Base-by-base conservation (phyloP, 208 protist genomes). In the Leishmania turanica region DNA sequence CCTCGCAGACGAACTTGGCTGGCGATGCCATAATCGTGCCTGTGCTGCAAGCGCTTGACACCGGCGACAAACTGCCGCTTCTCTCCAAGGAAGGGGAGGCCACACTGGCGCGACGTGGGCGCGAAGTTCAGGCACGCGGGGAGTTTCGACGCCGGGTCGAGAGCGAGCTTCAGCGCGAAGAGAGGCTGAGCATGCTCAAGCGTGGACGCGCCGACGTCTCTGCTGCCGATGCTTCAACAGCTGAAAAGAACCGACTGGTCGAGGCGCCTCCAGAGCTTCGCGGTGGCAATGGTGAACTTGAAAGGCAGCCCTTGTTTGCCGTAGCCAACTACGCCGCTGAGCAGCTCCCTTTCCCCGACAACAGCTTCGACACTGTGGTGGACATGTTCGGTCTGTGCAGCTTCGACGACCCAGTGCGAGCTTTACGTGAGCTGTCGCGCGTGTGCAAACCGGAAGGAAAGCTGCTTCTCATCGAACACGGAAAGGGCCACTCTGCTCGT, bases 301-400 rank as follows among this genome's bases (percentile, higher is more conserved):
- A 68, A 51, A 68, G 56, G 49, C 89, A 92, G 27, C 86, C 88
- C 19, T 80, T 92, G 24, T 96, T 94, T 77, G 82, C 92, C 9
- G 91, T 97, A 6, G 91, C 91, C 45, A 94, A 95, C 86, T 95
- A 96, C 78, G 89, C 92, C 3, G 89, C 92, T 0, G 92, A 96
- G 80, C 88, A 96, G 73, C 87, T 98, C 6, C 93, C 93, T 11
- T 97, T 97, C 75, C 74, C 86, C 5, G 88, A 97, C 88, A 96
- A 98, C 77, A 93, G 89, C 75, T 98, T 98, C 78, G 96, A 98
- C 84, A 94, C 92, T 6, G 90, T 97, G 47, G 91, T 98, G 27
- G 95, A 98, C 79, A 97, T 94, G 87, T 98, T 97, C 82, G 93
- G 94, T 15, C 88, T 98, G 42, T 98, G 96, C 84, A 97, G 93